phyloP scores from a whole-genome alignment of 1,139 yeast species.

The Magnusiomyces magnusii region DNA sequence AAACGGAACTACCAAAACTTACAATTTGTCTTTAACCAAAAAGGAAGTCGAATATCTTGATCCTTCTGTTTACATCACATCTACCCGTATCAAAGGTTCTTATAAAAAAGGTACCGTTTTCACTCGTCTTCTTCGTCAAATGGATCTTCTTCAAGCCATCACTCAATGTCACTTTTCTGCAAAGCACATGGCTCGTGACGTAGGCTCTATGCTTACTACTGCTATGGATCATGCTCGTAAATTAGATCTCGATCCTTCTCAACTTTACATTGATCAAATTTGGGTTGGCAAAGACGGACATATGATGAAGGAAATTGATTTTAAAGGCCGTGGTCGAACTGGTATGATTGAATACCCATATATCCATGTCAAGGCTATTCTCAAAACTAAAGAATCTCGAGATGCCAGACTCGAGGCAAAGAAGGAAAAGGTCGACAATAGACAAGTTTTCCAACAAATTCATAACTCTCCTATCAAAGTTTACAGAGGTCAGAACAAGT shows the following conservation, averaged over 20 bases:
- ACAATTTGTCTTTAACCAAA: constrained; percentile 49
- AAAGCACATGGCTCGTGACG: constrained; percentile 72
- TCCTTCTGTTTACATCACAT: constrained; percentile 72
- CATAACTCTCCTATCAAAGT: constrained; percentile 24
- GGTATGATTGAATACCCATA: constrained; percentile 73
- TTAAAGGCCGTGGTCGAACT: constrained; percentile 84
- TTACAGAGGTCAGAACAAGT: constrained; percentile 23
- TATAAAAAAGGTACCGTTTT: constrained; percentile 84
- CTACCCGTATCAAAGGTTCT: constrained; percentile 75
- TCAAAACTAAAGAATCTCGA: constrained; percentile 52
- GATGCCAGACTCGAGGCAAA: constrained; percentile 44
- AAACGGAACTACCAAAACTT: constrained; percentile 38
- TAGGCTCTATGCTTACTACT: constrained; percentile 63
- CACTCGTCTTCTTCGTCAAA: constrained; percentile 63
- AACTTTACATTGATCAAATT: constrained; percentile 66
- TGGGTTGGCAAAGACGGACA: constrained; percentile 92
- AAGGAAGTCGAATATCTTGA: constrained; percentile 69
- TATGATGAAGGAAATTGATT: constrained; percentile 65
- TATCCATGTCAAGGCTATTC: constrained; percentile 72
- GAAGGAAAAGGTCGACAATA: constrained; percentile 39
- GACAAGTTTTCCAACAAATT: constrained; percentile 27
- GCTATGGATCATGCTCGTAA: constrained; percentile 65
- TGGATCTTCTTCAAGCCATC: constrained; percentile 70
- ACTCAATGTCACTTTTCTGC: constrained; percentile 87
- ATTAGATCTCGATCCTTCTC: constrained; percentile 52